Percentiles rank a stretch among this genome's conserved stretches.
These are phyloP conservation scores for Boletus huronensis DNA, from an alignment of 768 basidiomycete species.

Conservation along the genomic window DNA sequence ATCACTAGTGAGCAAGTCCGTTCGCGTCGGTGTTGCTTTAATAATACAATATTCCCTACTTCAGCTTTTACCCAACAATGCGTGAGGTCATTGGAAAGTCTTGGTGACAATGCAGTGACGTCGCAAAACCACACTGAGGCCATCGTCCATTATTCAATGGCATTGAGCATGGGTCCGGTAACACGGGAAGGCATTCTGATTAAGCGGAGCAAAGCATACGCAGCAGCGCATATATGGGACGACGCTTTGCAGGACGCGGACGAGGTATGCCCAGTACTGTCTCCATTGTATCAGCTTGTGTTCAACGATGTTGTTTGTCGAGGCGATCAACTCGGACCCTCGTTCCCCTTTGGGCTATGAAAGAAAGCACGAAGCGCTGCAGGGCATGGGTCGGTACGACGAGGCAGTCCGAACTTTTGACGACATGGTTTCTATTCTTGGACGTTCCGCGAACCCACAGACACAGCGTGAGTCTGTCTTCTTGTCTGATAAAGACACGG, in stretches of 20 bases:
- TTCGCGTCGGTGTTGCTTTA: background rate
- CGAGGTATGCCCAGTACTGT: background rate
- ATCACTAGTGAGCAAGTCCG: background rate
- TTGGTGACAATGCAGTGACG: background rate
- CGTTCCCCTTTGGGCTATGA: background rate
- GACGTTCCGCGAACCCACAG: background rate
- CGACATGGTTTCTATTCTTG: background rate
- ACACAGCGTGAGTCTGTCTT: background rate
- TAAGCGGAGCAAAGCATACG: conserved; percentile 4
- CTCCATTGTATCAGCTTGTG: background rate
- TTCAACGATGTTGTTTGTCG: background rate
- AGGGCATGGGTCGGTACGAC: conserved; percentile 13
- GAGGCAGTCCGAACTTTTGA: background rate
- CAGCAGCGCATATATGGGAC: background rate
- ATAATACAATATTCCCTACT: background rate
- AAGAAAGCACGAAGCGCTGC: background rate
- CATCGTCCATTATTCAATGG: background rate
- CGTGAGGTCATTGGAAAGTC: background rate
- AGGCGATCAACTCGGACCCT: conserved; percentile 2
- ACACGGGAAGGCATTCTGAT: background rate
- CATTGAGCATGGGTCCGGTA: background rate
- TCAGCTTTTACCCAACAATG: conserved; percentile 2
- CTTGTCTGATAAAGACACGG: too few species aligned
- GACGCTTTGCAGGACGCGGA: background rate
- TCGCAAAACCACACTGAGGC: conserved; percentile 1